Conservation (phyloP, 176 grass and related monocot species). For the Urochloa ruziziensis region DNA sequence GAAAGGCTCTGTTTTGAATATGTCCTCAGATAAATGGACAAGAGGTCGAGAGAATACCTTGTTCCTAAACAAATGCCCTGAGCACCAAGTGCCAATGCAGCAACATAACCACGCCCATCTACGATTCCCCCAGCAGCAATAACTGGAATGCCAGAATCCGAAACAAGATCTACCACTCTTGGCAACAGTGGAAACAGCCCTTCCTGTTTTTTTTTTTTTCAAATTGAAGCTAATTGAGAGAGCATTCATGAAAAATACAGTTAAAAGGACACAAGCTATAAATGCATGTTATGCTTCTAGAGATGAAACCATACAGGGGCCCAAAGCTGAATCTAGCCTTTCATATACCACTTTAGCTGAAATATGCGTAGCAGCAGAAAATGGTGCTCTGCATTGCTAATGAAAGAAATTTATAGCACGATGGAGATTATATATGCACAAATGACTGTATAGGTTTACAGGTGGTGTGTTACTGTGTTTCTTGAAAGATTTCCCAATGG, state of each 20-base stretch:
- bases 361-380: not conserved
- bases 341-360: not conserved
- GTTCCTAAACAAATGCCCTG: constrained; percentile 85
- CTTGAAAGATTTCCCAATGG: not conserved
- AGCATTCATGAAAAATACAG: not conserved
- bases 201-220: constrained; percentile 45
- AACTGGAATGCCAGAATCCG: constrained; percentile 48
- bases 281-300: not conserved
- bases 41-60: constrained; percentile 44
- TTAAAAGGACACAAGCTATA: not conserved
- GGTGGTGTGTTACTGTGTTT: not conserved
- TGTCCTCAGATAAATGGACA: not conserved
- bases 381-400: not conserved
- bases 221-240: constrained; percentile 33
- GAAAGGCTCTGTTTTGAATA: not conserved
- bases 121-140: constrained; percentile 82
- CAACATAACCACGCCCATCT: constrained; percentile 84
- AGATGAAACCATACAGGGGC: not conserved
- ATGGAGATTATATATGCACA: constrained; percentile 17
- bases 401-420: not conserved
- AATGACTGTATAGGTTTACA: not conserved
- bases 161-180: constrained; percentile 74
- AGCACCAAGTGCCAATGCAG: constrained; percentile 79
- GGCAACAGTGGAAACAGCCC: constrained; percentile 73
- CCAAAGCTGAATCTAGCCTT: constrained; percentile 1